Percentiles rank a stretch among this genome's conserved stretches.
Conservation (phyloP, 1,139 yeast species). For the Hyphopichia khmerensis region DNA sequence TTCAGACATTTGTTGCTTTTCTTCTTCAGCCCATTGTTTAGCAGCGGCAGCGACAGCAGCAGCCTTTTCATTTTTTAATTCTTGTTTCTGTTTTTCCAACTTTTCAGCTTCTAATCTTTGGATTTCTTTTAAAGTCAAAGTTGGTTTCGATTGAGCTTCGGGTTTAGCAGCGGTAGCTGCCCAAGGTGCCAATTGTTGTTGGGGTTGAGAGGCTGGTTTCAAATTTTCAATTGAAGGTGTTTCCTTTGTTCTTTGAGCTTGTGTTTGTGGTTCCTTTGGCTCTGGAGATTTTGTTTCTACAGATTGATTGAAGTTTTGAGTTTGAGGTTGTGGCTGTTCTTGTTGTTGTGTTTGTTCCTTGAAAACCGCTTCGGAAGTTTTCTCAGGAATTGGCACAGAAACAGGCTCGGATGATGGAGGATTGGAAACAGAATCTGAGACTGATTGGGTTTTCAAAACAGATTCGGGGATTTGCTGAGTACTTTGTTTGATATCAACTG, state of each 20-base stretch:
- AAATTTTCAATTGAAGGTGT: slow-evolving; percentile 7
- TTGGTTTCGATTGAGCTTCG: slow-evolving; percentile 34
- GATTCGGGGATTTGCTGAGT: neutral
- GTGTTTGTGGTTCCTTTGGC: neutral
- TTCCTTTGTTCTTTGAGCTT: neutral
- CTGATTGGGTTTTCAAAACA: too few species aligned
- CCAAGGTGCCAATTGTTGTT: slow-evolving; percentile 54
- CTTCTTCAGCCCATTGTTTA: slow-evolving; percentile 23
- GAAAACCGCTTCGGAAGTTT: neutral
- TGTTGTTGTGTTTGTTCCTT: neutral
- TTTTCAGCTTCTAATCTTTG: slow-evolving; percentile 67
- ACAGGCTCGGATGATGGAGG: too few species aligned
- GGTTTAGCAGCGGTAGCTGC: slow-evolving; percentile 31
- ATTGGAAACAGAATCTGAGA: too few species aligned
- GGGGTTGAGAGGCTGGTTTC: slow-evolving; percentile 22
- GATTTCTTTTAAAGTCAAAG: slow-evolving; percentile 66
- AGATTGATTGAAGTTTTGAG: neutral
- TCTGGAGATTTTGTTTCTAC: slow-evolving; percentile 4
- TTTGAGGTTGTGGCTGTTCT: neutral
- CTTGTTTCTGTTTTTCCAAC: slow-evolving; percentile 37
- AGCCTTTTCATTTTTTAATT: slow-evolving; percentile 29
- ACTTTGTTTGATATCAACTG: neutral
- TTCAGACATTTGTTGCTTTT: slow-evolving; percentile 17
- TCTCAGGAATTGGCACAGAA: neutral
- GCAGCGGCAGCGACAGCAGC: slow-evolving; percentile 22